A percentile compares a stretch with the other conserved stretches of the same genome.
Evolutionary conservation across 164 flowering plant species (phyloP).

Genomic region (Akebia trifoliata): DNA sequence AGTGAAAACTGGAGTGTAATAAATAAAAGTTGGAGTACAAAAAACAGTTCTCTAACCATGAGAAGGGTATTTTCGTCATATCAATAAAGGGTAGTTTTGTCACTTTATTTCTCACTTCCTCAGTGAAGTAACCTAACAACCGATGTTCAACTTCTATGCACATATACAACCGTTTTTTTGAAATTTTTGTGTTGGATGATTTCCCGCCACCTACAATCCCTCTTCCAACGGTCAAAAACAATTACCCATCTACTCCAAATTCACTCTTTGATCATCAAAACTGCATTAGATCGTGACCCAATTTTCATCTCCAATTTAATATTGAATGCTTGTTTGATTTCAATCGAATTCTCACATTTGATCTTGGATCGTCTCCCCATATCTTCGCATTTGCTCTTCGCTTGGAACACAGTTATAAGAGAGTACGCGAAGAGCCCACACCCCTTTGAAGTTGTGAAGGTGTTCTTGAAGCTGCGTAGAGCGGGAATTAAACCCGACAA

Average conservation of each 20-base stretch:
- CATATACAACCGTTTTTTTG: not conserved
- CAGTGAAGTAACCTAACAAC: no score
- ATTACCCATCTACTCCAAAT: slow-evolving; percentile 27
- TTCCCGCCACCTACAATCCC: slow-evolving; percentile 26
- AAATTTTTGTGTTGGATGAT: slow-evolving; percentile 6
- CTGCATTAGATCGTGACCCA: slow-evolving; percentile 29
- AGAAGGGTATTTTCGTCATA: no score
- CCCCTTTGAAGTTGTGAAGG: slow-evolving; percentile 31
- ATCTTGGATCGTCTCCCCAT: slow-evolving; percentile 24
- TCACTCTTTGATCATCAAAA: slow-evolving; percentile 36
- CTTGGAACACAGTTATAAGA: slow-evolving; percentile 44
- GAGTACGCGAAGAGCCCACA: slow-evolving; percentile 27
- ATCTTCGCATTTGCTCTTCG: slow-evolving; percentile 35
- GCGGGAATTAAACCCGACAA: slow-evolving; percentile 32
- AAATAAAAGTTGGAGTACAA: no score
- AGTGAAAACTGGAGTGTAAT: no score
- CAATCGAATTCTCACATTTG: slow-evolving; percentile 23
- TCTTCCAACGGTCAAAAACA: slow-evolving; percentile 25
- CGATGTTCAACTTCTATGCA: no score
- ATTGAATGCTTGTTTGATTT: slow-evolving; percentile 21
- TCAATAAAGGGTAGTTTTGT: no score
- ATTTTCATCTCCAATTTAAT: slow-evolving; percentile 26
- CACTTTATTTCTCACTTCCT: no score
- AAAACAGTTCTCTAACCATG: no score
- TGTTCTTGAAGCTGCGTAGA: slow-evolving; percentile 28